Evolutionary conservation across 805 yeast species (phyloP).

Genomic region (Myxozyma udenii): DNA sequence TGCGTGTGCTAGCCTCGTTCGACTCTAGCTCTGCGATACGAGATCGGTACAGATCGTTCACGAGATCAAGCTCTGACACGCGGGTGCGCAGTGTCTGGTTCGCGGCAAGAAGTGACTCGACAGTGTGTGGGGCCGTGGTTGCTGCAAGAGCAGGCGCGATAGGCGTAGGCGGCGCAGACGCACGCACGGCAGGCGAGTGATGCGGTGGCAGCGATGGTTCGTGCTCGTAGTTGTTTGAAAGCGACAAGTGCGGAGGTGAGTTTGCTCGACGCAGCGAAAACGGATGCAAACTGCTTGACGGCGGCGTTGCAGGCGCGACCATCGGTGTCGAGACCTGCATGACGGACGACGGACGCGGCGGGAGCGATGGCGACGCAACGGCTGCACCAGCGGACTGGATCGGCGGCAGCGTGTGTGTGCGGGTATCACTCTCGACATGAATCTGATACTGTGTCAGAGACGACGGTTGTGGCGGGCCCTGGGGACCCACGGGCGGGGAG

Average conservation of each 20-base stretch:
- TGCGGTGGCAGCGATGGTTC: slow-evolving; percentile 4
- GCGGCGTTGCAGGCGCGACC: slow-evolving; percentile 23
- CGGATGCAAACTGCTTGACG: slow-evolving; percentile 12
- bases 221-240: slow-evolving; percentile 4
- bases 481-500: slow-evolving; percentile 12
- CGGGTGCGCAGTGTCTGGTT: slow-evolving; percentile 59
- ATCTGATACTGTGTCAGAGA: neutral
- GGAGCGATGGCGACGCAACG: neutral
- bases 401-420: slow-evolving; percentile 1
- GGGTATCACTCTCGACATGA: slow-evolving; percentile 1
- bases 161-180: slow-evolving; percentile 5
- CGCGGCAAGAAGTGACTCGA: slow-evolving; percentile 32
- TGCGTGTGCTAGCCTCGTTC: slow-evolving; percentile 39
- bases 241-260: slow-evolving; percentile 11
- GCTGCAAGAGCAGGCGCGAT: slow-evolving; percentile 2
- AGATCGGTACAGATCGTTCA: slow-evolving; percentile 80
- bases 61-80: slow-evolving; percentile 83
- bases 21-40: slow-evolving; percentile 77
- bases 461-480: neutral
- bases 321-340: slow-evolving; percentile 5
- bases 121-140: slow-evolving; percentile 9
- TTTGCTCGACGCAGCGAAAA: slow-evolving; percentile 1
- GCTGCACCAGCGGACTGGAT: slow-evolving; percentile 2
- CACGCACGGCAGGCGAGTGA: neutral
- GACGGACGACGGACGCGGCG: neutral